Conservation (phyloP, 2,329 filamentous ascomycete genomes). For the Talaromyces verruculosus region DNA sequence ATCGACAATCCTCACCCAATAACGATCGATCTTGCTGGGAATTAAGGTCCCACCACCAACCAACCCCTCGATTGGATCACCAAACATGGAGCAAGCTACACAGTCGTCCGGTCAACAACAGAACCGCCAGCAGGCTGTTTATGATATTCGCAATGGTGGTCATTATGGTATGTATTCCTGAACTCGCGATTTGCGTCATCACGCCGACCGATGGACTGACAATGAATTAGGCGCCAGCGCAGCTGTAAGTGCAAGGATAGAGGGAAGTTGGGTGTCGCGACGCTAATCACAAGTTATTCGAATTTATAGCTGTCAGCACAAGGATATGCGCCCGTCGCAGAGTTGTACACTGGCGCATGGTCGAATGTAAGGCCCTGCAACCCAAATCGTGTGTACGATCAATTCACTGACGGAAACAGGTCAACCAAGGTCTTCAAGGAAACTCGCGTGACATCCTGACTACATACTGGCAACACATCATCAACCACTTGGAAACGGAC, state of each 20-base stretch:
- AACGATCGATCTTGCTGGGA: slow-evolving; percentile 12
- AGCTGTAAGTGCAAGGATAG: slow-evolving; percentile 54
- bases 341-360: slow-evolving; percentile 92
- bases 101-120: slow-evolving; percentile 59
- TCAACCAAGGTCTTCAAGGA: slow-evolving; percentile 90
- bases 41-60: slow-evolving; percentile 16
- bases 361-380: slow-evolving; percentile 68
- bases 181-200: slow-evolving; percentile 17
- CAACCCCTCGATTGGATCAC: slow-evolving; percentile 18
- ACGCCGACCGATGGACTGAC: neutral
- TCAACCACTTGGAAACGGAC: slow-evolving; percentile 90
- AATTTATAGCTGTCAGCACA: slow-evolving; percentile 71
- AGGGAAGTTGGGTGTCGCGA: neutral
- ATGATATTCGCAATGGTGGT: slow-evolving; percentile 71
- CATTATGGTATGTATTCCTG: slow-evolving; percentile 66
- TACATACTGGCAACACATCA: slow-evolving; percentile 98
- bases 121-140: slow-evolving; percentile 63
- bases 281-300: slow-evolving; percentile 25
- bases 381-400: slow-evolving; percentile 19
- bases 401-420: slow-evolving; percentile 52
- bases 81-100: slow-evolving; percentile 57
- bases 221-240: slow-evolving; percentile 62
- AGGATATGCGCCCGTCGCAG: slow-evolving; percentile 82
- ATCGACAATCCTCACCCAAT: slow-evolving; percentile 16
- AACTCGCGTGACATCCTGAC: slow-evolving; percentile 96